Evolutionary conservation across 306 rosid genomes (phyloP), one percentile per base, ranked within the genome.

Genomic region (Adenanthera pavonina): DNA sequence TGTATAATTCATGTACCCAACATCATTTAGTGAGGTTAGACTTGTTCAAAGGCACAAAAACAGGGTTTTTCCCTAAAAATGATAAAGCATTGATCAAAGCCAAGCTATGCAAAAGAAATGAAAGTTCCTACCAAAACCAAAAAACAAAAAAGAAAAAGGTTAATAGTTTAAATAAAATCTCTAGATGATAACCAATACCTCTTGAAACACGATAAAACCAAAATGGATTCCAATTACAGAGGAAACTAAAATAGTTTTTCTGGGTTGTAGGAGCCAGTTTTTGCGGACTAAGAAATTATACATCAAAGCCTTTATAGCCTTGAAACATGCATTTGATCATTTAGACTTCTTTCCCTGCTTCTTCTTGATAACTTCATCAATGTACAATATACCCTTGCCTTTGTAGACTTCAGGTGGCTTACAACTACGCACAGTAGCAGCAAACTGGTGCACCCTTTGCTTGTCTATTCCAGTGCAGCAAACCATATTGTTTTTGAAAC

Each of bases 341-440:
- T 92, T 94, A n/a, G 97, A 92, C 77, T 92, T 94, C 91, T 94
- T 94, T 48, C 97, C 98, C 82, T 86, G 92, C 48, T 94, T 92
- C 86, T 86, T 91, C 88, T 90, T 92, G 41, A 94, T 88, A 69
- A 89, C 92, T 79, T 94, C 97, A 43, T 91, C 97, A 35, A 76
- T 78, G 78, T 92, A 94, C 98, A 92, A 88, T 20, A 94, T 94
- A 10, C 98, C 98, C 81, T 94, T 94, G 83, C 98, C 97, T 89
- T 94, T 94, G 90, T 94, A 94, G 46, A 89, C 97, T 72, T 94
- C 98, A 0, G 97, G 98, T 0, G 97, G 94, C 91, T 91, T 92
- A 79, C 97, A 92, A 76, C 84, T 85, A 19, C 97, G 97, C 53
- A 91, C 94, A 3, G 94, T 86, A 2, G 96, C 92, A 5, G 97